Percentiles rank a stretch among this genome's conserved stretches.
These are phyloP conservation scores for Ophiostoma australiae DNA, from an alignment of 2,329 filamentous ascomycete genomes.

Conservation along the genomic window DNA sequence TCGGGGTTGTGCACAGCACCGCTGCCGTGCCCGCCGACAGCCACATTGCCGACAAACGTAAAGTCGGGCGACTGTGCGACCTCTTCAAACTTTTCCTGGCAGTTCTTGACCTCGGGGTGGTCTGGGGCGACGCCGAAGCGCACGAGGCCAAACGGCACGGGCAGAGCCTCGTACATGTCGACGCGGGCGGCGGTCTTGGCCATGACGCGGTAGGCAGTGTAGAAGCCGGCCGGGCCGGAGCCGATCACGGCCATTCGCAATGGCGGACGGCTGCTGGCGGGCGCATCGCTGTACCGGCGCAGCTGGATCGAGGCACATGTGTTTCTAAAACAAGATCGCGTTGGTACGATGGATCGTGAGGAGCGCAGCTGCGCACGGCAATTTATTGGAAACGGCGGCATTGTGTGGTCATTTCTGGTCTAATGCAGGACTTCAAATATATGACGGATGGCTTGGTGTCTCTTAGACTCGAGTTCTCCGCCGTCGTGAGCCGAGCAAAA, in stretches of 20 bases:
- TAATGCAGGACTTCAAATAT: not conserved
- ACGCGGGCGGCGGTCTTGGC: slow-evolving; percentile 67
- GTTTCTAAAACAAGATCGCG: not conserved
- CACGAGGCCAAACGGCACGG: slow-evolving; percentile 87
- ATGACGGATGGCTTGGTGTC: not conserved
- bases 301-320: not conserved
- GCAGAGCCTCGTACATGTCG: slow-evolving; percentile 95
- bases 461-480: not conserved
- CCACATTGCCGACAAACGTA: slow-evolving; percentile 85
- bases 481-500: slow-evolving; percentile 2
- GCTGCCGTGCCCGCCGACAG: slow-evolving; percentile 53
- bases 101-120: slow-evolving; percentile 99
- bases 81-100: slow-evolving; percentile 86
- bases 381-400: not conserved
- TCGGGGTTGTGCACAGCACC: slow-evolving; percentile 33
- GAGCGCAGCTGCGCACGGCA: not conserved
- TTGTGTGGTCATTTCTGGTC: not conserved
- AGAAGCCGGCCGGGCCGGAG: slow-evolving; percentile 94
- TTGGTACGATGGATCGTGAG: not conserved
- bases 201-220: slow-evolving; percentile 82
- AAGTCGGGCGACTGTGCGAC: slow-evolving; percentile 78
- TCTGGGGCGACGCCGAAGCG: slow-evolving; percentile 96
- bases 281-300: not conserved
- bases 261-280: slow-evolving; percentile 4
- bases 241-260: slow-evolving; percentile 84